Evolutionary conservation across 768 basidiomycete species (phyloP).

Genomic region (Chalciporus sphaerocephalus): DNA sequence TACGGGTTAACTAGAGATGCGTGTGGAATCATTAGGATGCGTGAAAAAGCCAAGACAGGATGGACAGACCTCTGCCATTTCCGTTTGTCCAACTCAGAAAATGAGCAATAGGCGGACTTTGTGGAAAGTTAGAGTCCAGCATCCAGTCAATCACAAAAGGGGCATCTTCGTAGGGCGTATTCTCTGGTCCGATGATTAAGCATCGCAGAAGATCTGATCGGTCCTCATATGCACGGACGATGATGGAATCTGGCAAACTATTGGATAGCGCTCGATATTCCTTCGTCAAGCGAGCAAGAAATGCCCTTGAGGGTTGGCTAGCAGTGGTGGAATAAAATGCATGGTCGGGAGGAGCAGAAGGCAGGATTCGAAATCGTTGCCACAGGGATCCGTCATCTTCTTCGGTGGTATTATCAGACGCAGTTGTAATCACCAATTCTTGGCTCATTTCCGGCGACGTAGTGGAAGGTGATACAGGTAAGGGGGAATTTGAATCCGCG

Average conservation of each 20-base stretch:
- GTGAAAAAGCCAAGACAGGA: not conserved
- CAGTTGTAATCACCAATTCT: constrained; percentile 25
- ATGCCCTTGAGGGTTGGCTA: constrained; percentile 64
- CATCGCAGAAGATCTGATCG: constrained; percentile 81
- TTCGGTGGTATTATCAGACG: constrained; percentile 24
- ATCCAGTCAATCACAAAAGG: constrained; percentile 96
- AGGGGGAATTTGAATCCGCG: constrained; percentile 20
- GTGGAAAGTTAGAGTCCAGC: constrained; percentile 79
- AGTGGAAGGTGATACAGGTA: constrained; percentile 26
- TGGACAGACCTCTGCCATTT: constrained; percentile 59
- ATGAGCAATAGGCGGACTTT: constrained; percentile 79
- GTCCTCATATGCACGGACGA: constrained; percentile 89
- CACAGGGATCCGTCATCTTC: constrained; percentile 47
- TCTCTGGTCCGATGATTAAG: constrained; percentile 88
- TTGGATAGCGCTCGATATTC: constrained; percentile 78
- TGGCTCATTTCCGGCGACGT: constrained; percentile 33
- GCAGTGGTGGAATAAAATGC: constrained; percentile 64
- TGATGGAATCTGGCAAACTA: constrained; percentile 83
- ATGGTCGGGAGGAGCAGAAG: constrained; percentile 77
- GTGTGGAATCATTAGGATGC: not conserved
- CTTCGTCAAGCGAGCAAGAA: constrained; percentile 69
- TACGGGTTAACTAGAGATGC: constrained; percentile 61
- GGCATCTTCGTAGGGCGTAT: constrained; percentile 93
- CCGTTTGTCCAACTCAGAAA: constrained; percentile 95
- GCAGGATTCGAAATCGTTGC: constrained; percentile 78